Evolutionary conservation across 1,284 basidiomycete species (phyloP).

Genomic region (Ustilago sp.): DNA sequence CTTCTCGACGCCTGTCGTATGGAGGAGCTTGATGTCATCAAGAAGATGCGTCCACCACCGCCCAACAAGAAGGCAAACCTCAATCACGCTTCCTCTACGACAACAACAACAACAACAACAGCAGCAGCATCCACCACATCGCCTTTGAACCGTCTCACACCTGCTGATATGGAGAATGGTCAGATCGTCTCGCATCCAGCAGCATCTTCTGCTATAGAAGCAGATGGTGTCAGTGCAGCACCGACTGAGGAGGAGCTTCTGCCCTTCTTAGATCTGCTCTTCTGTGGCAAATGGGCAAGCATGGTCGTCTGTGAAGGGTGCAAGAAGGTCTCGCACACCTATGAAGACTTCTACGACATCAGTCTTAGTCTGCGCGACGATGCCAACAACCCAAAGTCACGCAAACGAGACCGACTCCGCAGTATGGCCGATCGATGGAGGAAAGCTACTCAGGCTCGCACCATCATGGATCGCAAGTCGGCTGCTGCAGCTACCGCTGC

Average conservation of each 20-base stretch:
- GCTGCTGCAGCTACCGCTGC: conserved; percentile 40
- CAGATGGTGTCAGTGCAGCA: neutral
- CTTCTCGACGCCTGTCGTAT: conserved; percentile 91
- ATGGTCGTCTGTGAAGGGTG: conserved; percentile 93
- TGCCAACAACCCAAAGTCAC: conserved; percentile 36
- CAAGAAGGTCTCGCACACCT: conserved; percentile 86
- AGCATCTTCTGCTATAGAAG: neutral
- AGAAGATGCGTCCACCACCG: conserved; percentile 76
- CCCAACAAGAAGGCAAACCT: conserved; percentile 63
- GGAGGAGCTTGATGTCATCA: conserved; percentile 91
- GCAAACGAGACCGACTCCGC: conserved; percentile 49
- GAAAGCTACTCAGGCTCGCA: conserved; percentile 33
- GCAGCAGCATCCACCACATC: neutral
- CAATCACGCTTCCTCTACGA: conserved; percentile 27
- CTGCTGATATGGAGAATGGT: conserved; percentile 30
- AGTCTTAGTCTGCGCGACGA: conserved; percentile 77
- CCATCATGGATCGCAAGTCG: conserved; percentile 40
- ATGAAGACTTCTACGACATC: conserved; percentile 93
- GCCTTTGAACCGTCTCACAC: conserved; percentile 14
- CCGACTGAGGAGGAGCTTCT: conserved; percentile 73
- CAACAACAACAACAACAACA: neutral
- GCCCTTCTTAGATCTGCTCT: conserved; percentile 87
- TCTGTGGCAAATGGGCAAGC: conserved; percentile 85
- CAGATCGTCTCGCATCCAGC: conserved; percentile 16
- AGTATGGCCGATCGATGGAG: conserved; percentile 57